Evolutionary conservation across 23 red algal species (phyloP).

Genomic region (Gracilaria caudata): DNA sequence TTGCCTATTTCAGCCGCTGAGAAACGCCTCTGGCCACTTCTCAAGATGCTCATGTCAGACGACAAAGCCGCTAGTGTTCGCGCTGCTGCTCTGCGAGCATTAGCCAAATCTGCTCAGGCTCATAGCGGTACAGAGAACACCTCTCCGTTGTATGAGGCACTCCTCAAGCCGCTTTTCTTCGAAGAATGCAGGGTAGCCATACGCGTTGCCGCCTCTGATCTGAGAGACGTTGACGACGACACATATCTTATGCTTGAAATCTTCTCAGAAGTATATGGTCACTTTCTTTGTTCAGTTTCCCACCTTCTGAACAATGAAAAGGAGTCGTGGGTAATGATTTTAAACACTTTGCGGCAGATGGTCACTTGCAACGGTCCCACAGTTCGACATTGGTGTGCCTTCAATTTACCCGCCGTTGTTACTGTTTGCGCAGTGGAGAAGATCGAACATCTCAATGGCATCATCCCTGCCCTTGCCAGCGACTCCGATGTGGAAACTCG

Average conservation of each 20-base stretch:
- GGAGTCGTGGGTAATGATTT: conserved; percentile 46
- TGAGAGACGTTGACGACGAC: conserved; percentile 71
- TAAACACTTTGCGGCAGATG: conserved; percentile 70
- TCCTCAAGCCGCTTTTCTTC: conserved; percentile 66
- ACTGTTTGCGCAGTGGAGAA: conserved; percentile 26
- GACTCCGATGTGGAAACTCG: conserved; percentile 84
- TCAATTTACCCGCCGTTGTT: conserved; percentile 81
- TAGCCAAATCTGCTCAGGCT: conserved; percentile 58
- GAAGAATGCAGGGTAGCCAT: conserved; percentile 47
- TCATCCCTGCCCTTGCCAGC: conserved; percentile 49
- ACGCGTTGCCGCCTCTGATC: conserved; percentile 50
- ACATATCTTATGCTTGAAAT: conserved; percentile 82
- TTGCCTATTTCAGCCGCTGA: conserved; percentile 60
- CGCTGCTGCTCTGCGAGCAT: conserved; percentile 61
- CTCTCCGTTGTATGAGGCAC: conserved; percentile 37
- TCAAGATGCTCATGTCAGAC: conserved; percentile 53
- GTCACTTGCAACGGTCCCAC: conserved; percentile 80
- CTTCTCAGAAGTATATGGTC: conserved; percentile 73
- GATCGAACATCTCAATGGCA: conserved; percentile 35
- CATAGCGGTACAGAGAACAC: conserved; percentile 28
- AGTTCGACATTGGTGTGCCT: conserved; percentile 85
- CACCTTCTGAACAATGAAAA: conserved; percentile 34
- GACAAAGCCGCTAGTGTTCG: conserved; percentile 42
- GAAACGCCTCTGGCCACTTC: conserved; percentile 50
- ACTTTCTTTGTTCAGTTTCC: conserved; percentile 54